Base-by-base conservation (phyloP, 352 stramenopile species). In the Globisporangium irregulare region DNA sequence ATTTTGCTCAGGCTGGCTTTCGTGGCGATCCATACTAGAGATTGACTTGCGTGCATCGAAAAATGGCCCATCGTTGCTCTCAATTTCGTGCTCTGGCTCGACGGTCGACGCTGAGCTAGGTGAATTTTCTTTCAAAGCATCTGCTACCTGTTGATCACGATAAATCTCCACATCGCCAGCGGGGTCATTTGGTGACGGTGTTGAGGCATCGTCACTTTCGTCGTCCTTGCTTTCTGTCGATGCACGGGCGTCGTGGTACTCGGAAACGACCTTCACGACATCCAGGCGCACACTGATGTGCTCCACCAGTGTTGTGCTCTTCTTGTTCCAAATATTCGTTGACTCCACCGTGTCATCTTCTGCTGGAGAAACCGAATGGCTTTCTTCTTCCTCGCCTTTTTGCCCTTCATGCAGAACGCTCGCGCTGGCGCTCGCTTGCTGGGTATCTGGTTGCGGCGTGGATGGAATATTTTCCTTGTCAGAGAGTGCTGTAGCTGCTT, bases 41-140 rank as follows among this genome's bases (percentile, higher is more conserved):
- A 18, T 55, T 22, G 54, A 32, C 41, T 69, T 69, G 55, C 54
- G 54, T 1, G 54, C 38, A 36, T 63, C 64, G 27, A 69, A 46
- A 29, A 51, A 69, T 0, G 54, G 71, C 1, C 27, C 55, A 38
- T 51, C 60, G 24, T 72, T 63, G 60, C 67, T 65, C 46, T 84
- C 76, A 18, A 82, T 73, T 67, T 86, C 79, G 53, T 75, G 79
- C 50, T 86, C 79, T 1, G 79, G 79, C 41, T 86, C 76, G 5
- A 81, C 69, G 1, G 65, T 70, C 10, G 65, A 70, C 1, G 27
- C 46, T 27, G 32, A 46, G 14, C 65, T 65, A 10, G 46, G 36
- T 1, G 57, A 25, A 18, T 25, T 29, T 25, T 67, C 48, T 29
- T 43, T 59, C 14, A 32, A 3, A 38, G 34, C 10, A 12, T 24